Percentiles rank a stretch among this genome's conserved stretches.
Conservation (phyloP, 257 asterid species). For the Mentha longifolia region DNA sequence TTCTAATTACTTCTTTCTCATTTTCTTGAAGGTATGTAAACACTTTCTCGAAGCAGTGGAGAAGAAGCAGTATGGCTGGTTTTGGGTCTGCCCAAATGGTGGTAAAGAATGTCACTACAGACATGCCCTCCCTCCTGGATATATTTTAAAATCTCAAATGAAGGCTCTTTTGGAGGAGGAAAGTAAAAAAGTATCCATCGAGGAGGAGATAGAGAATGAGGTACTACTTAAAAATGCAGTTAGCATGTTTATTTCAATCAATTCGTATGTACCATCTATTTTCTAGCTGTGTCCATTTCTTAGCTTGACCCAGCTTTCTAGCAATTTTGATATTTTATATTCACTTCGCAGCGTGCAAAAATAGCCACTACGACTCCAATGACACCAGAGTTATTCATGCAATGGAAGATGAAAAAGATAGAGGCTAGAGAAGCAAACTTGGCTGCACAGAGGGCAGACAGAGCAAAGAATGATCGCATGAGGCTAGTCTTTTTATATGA, state of each 20-base stretch:
- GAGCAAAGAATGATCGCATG: conserved; percentile 98
- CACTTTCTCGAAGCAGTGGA: conserved; percentile 96
- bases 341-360: conserved; percentile 71
- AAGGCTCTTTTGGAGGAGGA: conserved; percentile 96
- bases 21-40: conserved; percentile 71
- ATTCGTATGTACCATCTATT: neutral
- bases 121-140: conserved; percentile 98
- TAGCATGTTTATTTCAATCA: conserved; percentile 3
- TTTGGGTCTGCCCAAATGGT: conserved; percentile 98
- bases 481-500: conserved; percentile 51
- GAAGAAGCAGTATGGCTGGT: conserved; percentile 98
- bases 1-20: conserved; percentile 4
- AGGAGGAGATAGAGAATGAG: conserved; percentile 97
- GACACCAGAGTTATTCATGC: conserved; percentile 82
- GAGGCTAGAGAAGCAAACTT: conserved; percentile 83
- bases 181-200: conserved; percentile 68
- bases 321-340: conserved; percentile 25
- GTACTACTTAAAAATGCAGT: conserved; percentile 40
- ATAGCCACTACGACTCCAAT: conserved; percentile 76
- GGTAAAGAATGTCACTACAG: conserved; percentile 87
- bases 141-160: conserved; percentile 92
- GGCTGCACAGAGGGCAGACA: conserved; percentile 88
- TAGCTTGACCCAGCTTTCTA: neutral
- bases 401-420: conserved; percentile 83
- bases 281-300: neutral